These are phyloP conservation scores for Epichloe sylvatica DNA, from an alignment of 2,329 filamentous ascomycete species.

Conservation along the genomic window DNA sequence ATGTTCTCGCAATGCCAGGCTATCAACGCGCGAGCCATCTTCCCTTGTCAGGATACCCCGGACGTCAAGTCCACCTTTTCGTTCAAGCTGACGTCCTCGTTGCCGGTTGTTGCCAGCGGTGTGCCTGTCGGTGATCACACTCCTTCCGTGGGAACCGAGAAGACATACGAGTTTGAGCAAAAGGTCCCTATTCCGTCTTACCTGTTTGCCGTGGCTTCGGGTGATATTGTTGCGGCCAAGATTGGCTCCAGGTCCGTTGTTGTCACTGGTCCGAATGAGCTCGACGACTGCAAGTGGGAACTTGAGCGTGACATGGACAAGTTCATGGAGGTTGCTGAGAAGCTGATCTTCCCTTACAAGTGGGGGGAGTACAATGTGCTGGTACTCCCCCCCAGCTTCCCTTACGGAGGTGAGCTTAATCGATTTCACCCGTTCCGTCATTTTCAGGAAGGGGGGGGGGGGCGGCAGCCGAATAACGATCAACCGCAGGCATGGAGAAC, in stretches of 20 bases:
- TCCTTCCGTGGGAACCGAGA: constrained; percentile 33
- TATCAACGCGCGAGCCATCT: constrained; percentile 84
- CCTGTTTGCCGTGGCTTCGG: constrained; percentile 79
- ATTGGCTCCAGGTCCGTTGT: constrained; percentile 79
- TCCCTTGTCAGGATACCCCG: constrained; percentile 94
- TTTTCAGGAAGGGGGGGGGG: neutral
- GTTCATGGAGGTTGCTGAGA: constrained; percentile 77
- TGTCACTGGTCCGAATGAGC: constrained; percentile 75
- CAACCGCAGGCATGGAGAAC: constrained; percentile 60
- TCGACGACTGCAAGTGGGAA: constrained; percentile 77
- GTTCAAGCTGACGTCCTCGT: constrained; percentile 73
- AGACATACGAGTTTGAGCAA: constrained; percentile 76
- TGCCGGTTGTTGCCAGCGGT: constrained; percentile 87
- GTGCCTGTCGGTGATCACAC: constrained; percentile 39
- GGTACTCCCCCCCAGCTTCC: constrained; percentile 79
- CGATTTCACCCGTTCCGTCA: neutral
- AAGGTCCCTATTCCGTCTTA: constrained; percentile 88
- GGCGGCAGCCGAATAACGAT: neutral
- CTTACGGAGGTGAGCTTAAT: constrained; percentile 54
- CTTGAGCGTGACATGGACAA: constrained; percentile 82
- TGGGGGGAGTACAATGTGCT: constrained; percentile 98
- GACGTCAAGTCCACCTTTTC: constrained; percentile 93
- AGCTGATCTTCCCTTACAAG: constrained; percentile 68
- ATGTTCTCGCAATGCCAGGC: constrained; percentile 98
- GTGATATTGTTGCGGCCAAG: constrained; percentile 71